Conservation (phyloP, 2,329 filamentous ascomycete species). For the Trichophyton rubrum region DNA sequence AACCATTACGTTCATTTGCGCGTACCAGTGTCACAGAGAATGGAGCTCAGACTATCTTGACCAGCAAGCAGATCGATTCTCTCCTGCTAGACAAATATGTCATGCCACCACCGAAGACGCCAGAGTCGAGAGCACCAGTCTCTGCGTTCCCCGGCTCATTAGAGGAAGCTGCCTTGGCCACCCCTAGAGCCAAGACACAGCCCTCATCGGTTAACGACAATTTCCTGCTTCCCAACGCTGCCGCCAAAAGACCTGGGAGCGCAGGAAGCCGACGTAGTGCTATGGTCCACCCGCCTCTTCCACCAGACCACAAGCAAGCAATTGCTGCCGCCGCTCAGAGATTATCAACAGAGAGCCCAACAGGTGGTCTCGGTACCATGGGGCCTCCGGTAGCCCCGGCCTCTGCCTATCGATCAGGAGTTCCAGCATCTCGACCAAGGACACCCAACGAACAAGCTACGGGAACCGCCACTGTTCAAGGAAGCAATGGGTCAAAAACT, state of each 20-base stretch:
- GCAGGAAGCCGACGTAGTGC: conserved; percentile 50
- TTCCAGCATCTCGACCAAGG: conserved; percentile 40
- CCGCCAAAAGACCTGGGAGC: conserved; percentile 53
- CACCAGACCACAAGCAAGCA: conserved; percentile 66
- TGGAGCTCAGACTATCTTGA: conserved; percentile 70
- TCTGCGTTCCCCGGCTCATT: neutral
- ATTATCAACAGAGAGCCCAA: conserved; percentile 33
- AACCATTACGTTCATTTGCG: conserved; percentile 7
- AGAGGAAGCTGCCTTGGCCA: conserved; percentile 24
- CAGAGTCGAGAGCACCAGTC: neutral
- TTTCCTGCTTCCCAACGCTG: conserved; percentile 20
- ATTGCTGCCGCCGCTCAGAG: conserved; percentile 66
- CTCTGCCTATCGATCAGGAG: conserved; percentile 50
- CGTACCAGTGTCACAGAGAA: conserved; percentile 49
- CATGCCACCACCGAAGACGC: conserved; percentile 18
- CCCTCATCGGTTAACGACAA: conserved; percentile 20
- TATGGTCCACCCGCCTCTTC: conserved; percentile 56
- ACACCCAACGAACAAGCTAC: conserved; percentile 46
- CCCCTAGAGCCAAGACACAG: conserved; percentile 25
- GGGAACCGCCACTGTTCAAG: conserved; percentile 21
- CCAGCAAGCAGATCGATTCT: conserved; percentile 67
- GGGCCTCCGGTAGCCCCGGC: conserved; percentile 74
- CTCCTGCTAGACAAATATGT: conserved; percentile 48
- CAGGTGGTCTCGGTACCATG: conserved; percentile 45
- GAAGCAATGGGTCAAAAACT: conserved; percentile 41